phyloP scores from a whole-genome alignment of 345 rosid genomes.

The Excoecaria cochinchinensis region DNA sequence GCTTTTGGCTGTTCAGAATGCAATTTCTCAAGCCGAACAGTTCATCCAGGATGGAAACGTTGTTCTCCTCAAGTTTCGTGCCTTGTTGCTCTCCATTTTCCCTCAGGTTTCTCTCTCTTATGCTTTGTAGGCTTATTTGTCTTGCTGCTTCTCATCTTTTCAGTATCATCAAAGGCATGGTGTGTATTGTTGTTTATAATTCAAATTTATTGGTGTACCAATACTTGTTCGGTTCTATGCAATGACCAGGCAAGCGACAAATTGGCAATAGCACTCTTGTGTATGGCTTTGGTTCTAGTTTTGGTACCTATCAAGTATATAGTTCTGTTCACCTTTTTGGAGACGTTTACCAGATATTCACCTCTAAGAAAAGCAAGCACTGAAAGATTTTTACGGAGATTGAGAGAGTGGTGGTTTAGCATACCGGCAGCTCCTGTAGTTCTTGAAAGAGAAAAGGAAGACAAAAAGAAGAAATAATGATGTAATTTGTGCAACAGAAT shows the following conservation, averaged over 20 bases:
- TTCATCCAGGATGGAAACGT: constrained; percentile 82
- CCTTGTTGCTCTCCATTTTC: constrained; percentile 59
- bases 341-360: constrained; percentile 77
- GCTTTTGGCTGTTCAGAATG: constrained; percentile 89
- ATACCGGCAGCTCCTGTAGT: constrained; percentile 90
- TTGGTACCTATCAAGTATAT: constrained; percentile 63
- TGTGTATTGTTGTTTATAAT: background rate
- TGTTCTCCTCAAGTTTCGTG: constrained; percentile 82
- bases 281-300: constrained; percentile 44
- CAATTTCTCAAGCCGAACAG: constrained; percentile 73
- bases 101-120: constrained; percentile 58
- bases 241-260: constrained; percentile 74
- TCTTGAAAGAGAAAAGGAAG: constrained; percentile 67
- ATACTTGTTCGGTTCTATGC: background rate
- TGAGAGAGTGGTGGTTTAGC: constrained; percentile 99
- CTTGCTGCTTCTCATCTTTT: background rate
- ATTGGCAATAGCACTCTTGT: constrained; percentile 53
- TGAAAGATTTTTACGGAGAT: constrained; percentile 69
- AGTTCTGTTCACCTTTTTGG: constrained; percentile 50
- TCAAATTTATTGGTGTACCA: background rate
- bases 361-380: constrained; percentile 68
- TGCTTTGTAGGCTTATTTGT: background rate
- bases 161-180: background rate
- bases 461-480: constrained; percentile 53
- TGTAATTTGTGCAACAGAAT: background rate